These are phyloP conservation scores for Scytalidium sp. DNA, from an alignment of 2,329 filamentous ascomycete genomes.

Conservation along the genomic window DNA sequence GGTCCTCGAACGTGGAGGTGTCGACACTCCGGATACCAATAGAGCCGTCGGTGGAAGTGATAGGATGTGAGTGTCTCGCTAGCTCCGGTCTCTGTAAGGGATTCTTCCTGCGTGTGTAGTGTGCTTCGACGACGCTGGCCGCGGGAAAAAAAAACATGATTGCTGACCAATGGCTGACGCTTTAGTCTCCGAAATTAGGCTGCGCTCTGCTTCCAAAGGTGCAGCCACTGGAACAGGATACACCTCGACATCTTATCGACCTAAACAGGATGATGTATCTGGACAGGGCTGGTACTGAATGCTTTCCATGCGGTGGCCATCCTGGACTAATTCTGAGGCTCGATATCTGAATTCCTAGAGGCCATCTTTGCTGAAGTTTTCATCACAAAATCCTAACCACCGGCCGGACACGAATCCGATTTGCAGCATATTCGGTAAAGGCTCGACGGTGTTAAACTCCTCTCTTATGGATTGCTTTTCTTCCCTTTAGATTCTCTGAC, in stretches of 20 bases:
- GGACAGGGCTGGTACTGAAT: constrained; percentile 33
- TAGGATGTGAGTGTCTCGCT: constrained; percentile 87
- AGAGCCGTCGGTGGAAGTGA: constrained; percentile 77
- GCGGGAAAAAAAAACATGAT: constrained; percentile 65
- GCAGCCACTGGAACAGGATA: constrained; percentile 45
- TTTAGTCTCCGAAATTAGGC: constrained; percentile 82
- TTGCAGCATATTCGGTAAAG: constrained; percentile 18
- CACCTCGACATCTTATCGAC: constrained; percentile 43
- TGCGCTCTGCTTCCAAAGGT: constrained; percentile 78
- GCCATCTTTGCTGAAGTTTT: constrained; percentile 24
- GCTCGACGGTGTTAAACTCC: constrained; percentile 24
- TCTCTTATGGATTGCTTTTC: constrained; percentile 27
- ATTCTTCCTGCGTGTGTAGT: constrained; percentile 82
- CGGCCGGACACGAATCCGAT: constrained; percentile 20
- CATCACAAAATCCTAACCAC: too few species aligned
- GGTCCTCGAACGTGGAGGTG: constrained; percentile 69
- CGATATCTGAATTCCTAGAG: constrained; percentile 21
- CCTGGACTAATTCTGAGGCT: constrained; percentile 21
- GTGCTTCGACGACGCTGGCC: constrained; percentile 72
- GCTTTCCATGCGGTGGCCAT: constrained; percentile 22
- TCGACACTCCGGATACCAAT: constrained; percentile 69
- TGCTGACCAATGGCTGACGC: constrained; percentile 77
- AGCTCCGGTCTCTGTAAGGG: constrained; percentile 71
- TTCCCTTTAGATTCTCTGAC: constrained; percentile 25
- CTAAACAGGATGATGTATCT: constrained; percentile 46